phyloP scores from a whole-genome alignment of 139 green algal genomes.

The Astrephomene gubernaculifera region DNA sequence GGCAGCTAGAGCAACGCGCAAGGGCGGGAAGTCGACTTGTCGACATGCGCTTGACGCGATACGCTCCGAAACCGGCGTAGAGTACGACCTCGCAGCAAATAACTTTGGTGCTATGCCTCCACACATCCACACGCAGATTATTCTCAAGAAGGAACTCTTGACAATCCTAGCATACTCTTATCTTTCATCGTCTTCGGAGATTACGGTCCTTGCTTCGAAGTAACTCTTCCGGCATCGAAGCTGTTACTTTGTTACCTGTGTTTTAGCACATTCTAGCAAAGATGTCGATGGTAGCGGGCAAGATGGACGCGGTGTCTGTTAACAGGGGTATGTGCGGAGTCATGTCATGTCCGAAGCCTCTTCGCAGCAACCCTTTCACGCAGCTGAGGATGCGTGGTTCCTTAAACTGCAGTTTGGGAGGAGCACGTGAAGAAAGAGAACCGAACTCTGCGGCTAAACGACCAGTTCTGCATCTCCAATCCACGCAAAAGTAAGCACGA shows the following conservation, averaged over 20 bases:
- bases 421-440: slow-evolving; percentile 66
- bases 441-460: slow-evolving; percentile 48
- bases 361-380: neutral
- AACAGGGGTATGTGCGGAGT: slow-evolving; percentile 10
- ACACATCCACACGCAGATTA: neutral
- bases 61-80: neutral
- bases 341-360: too few species aligned
- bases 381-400: neutral
- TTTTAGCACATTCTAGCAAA: neutral
- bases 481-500: slow-evolving; percentile 65
- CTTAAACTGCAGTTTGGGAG: slow-evolving; percentile 27
- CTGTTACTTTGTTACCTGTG: neutral
- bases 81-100: neutral
- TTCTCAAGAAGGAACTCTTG: neutral
- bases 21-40: too few species aligned
- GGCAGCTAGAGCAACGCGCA: too few species aligned
- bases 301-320: slow-evolving; percentile 48
- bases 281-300: slow-evolving; percentile 40
- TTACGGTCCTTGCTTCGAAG: neutral
- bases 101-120: neutral
- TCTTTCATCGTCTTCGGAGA: neutral
- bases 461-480: slow-evolving; percentile 62
- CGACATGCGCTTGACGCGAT: too few species aligned
- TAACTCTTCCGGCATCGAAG: neutral
- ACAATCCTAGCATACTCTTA: neutral